Percentiles rank a stretch among this genome's conserved stretches.
Evolutionary conservation across 2,329 filamentous ascomycete genomes (phyloP).

Genomic region (Chrysoporthe deuterocubensis): DNA sequence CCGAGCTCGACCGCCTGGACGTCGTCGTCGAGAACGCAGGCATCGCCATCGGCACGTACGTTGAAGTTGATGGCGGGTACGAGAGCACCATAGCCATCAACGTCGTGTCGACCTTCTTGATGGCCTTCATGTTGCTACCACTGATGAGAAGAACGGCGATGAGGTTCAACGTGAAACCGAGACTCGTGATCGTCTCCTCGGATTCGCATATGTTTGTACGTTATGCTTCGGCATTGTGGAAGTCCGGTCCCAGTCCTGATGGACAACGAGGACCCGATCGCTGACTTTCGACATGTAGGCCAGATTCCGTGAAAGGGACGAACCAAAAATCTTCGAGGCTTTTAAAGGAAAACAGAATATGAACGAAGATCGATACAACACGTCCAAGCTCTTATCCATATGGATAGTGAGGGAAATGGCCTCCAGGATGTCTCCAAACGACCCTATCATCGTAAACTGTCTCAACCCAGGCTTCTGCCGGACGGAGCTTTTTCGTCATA

Average conservation of each 20-base stretch:
- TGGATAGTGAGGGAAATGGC: constrained; percentile 41
- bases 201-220: constrained; percentile 40
- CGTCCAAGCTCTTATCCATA: constrained; percentile 41
- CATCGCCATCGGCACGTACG: constrained; percentile 31
- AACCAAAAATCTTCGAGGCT: constrained; percentile 38
- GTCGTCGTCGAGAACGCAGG: constrained; percentile 48
- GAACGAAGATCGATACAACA: constrained; percentile 40
- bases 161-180: constrained; percentile 40
- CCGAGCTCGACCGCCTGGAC: constrained; percentile 45
- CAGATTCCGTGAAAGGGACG: constrained; percentile 39
- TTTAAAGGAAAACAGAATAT: constrained; percentile 36
- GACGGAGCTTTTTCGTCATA: constrained; percentile 43
- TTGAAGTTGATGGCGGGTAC: constrained; percentile 19
- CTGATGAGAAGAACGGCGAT: constrained; percentile 42
- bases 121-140: constrained; percentile 49
- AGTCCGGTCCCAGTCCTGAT: background rate
- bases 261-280: background rate
- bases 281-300: constrained; percentile 32
- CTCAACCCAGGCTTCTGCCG: constrained; percentile 47
- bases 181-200: constrained; percentile 45
- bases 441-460: constrained; percentile 42
- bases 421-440: constrained; percentile 29
- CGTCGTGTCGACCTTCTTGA: constrained; percentile 49
- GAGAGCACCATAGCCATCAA: constrained; percentile 52
- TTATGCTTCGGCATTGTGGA: background rate